Conservation (phyloP, 2,329 filamentous ascomycete genomes). For the Neofusicoccum parvum region DNA sequence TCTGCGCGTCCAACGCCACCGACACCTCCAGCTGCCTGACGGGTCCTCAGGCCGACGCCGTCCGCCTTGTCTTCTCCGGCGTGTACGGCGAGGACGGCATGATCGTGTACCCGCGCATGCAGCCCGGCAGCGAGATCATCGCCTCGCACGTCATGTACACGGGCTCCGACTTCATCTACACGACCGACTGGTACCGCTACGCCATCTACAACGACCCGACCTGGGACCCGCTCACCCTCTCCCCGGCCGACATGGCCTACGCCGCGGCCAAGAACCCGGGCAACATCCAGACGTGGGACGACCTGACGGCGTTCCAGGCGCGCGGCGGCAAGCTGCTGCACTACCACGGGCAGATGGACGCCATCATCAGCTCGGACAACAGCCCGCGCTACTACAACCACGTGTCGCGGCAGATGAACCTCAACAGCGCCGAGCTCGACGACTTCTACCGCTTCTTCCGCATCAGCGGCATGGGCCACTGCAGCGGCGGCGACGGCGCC, state of each 20-base stretch:
- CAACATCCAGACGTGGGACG: constrained; percentile 46
- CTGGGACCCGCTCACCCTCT: constrained; percentile 45
- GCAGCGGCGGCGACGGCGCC: constrained; percentile 52
- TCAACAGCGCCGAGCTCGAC: constrained; percentile 39
- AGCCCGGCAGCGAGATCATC: constrained; percentile 50
- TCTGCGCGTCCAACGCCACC: constrained; percentile 37
- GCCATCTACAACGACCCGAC: constrained; percentile 49
- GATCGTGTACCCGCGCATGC: constrained; percentile 54
- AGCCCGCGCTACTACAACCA: constrained; percentile 53
- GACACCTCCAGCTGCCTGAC: constrained; percentile 48
- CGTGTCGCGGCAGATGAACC: constrained; percentile 47
- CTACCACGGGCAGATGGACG: constrained; percentile 49
- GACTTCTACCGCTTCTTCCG: constrained; percentile 55
- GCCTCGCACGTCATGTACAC: constrained; percentile 27
- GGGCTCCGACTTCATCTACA: constrained; percentile 47
- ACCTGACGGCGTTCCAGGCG: constrained; percentile 38
- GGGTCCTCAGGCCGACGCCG: constrained; percentile 45
- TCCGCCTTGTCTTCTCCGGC: constrained; percentile 46
- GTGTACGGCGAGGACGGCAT: constrained; percentile 47
- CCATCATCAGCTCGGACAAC: constrained; percentile 48
- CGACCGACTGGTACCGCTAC: constrained; percentile 52
- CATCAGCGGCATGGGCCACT: constrained; percentile 57
- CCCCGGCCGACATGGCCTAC: constrained; percentile 45
- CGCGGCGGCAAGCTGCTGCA: constrained; percentile 51
- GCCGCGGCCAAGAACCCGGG: constrained; percentile 40